Conservation (phyloP, 2,329 filamentous ascomycete species). For the Ramichloridium luteum region DNA sequence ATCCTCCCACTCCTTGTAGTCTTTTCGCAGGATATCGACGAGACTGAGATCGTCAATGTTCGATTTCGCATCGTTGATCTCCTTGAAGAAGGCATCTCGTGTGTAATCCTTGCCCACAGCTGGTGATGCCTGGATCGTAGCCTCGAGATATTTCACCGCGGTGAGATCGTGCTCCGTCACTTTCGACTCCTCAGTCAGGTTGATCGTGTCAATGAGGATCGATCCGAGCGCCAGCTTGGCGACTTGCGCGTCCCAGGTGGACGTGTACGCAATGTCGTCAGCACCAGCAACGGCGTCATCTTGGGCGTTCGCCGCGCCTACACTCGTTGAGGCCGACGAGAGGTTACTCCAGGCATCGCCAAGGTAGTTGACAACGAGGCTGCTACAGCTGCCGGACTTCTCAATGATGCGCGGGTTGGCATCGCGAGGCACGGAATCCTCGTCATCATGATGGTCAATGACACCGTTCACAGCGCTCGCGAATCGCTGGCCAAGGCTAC, state of each 20-base stretch:
- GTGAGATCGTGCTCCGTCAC: constrained; percentile 49
- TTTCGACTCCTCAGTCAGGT: constrained; percentile 48
- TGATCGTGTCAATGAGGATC: constrained; percentile 61
- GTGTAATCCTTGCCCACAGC: constrained; percentile 36
- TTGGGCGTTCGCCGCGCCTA: constrained; percentile 28
- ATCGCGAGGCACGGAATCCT: constrained; percentile 40
- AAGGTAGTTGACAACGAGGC: constrained; percentile 52
- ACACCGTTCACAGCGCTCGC: constrained; percentile 46
- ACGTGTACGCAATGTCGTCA: constrained; percentile 25
- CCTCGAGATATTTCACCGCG: constrained; percentile 49
- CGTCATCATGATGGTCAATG: constrained; percentile 71
- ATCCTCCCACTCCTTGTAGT: constrained; percentile 67
- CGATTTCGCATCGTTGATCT: constrained; percentile 53
- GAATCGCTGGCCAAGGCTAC: constrained; percentile 44
- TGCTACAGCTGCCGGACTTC: constrained; percentile 60
- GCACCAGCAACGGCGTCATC: constrained; percentile 27
- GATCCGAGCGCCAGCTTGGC: constrained; percentile 57
- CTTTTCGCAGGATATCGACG: constrained; percentile 61
- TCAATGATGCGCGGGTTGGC: constrained; percentile 49
- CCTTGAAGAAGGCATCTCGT: constrained; percentile 44
- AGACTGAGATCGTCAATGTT: constrained; percentile 50
- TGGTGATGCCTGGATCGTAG: constrained; percentile 32
- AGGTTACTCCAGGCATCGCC: constrained; percentile 44
- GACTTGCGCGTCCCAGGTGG: constrained; percentile 44
- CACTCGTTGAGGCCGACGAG: constrained; percentile 31